Conservation (phyloP, 2,329 filamentous ascomycete genomes). For the Ascochyta koolunga region DNA sequence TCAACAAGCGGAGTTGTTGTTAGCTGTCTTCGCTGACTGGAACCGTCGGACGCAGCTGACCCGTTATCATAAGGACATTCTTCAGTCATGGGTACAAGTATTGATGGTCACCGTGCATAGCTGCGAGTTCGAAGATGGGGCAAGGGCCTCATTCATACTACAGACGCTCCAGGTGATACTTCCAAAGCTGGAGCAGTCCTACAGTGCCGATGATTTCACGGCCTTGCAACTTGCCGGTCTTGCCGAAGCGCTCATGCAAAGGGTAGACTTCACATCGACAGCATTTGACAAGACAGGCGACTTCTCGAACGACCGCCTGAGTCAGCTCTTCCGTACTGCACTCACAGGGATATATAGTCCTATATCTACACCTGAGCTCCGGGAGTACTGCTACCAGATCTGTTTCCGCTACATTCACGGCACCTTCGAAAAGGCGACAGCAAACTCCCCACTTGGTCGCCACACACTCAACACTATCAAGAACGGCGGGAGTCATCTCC, state of each 20-base stretch:
- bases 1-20: slow-evolving; percentile 61
- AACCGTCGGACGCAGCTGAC: slow-evolving; percentile 68
- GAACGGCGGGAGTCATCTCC: slow-evolving; percentile 77
- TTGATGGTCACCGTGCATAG: slow-evolving; percentile 82
- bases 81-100: slow-evolving; percentile 84
- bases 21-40: slow-evolving; percentile 66
- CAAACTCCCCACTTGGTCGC: slow-evolving; percentile 41
- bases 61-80: slow-evolving; percentile 66
- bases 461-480: slow-evolving; percentile 73
- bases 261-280: slow-evolving; percentile 65
- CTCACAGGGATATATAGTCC: slow-evolving; percentile 79
- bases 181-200: slow-evolving; percentile 81
- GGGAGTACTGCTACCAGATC: slow-evolving; percentile 88
- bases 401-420: slow-evolving; percentile 84
- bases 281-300: slow-evolving; percentile 62
- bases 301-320: slow-evolving; percentile 84
- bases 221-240: slow-evolving; percentile 78
- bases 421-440: slow-evolving; percentile 58
- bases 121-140: slow-evolving; percentile 76
- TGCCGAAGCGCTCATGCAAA: slow-evolving; percentile 73
- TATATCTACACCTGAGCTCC: slow-evolving; percentile 71
- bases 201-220: slow-evolving; percentile 70
- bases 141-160: slow-evolving; percentile 78
- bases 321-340: slow-evolving; percentile 88
- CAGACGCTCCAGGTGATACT: slow-evolving; percentile 87